Conservation (phyloP, 108 stramenopile genomes). For the Bacterosira constricta region DNA sequence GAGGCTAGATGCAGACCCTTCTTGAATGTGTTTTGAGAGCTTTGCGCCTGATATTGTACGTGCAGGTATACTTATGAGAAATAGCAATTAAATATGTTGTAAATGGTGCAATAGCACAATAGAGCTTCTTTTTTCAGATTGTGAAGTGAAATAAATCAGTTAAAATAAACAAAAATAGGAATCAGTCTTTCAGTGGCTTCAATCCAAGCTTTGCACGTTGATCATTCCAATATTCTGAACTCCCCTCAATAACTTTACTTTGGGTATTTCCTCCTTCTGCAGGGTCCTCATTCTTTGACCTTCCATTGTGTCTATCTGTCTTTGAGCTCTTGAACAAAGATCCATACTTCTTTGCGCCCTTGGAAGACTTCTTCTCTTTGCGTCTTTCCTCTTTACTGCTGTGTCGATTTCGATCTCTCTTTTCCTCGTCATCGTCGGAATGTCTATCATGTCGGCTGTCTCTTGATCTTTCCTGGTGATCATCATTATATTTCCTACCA, state of each 20-base stretch:
- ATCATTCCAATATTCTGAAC: conserved; percentile 84
- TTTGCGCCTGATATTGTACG: no score
- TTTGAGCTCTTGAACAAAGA: conserved; percentile 65
- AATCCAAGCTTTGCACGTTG: conserved; percentile 80
- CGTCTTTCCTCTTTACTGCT: background rate
- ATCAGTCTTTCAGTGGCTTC: conserved; percentile 63
- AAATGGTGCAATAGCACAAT: no score
- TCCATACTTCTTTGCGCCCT: conserved; percentile 59
- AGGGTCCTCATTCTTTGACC: background rate
- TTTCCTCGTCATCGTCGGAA: conserved; percentile 1
- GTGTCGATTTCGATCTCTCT: background rate
- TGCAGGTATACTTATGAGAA: no score
- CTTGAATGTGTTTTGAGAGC: conserved; percentile 27
- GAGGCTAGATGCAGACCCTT: conserved; percentile 31
- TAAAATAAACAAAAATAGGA: no score
- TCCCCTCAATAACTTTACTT: conserved; percentile 10
- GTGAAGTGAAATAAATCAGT: no score
- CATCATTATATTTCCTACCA: background rate
- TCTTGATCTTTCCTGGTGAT: background rate
- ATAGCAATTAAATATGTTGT: no score
- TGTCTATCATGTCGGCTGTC: conserved; percentile 9
- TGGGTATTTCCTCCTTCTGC: background rate
- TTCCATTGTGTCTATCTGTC: conserved; percentile 2
- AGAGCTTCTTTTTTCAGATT: no score
- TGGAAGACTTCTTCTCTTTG: conserved; percentile 12